These are phyloP conservation scores for Dactylonectria estremocensis DNA, from an alignment of 2,329 filamentous ascomycete species.

Conservation along the genomic window DNA sequence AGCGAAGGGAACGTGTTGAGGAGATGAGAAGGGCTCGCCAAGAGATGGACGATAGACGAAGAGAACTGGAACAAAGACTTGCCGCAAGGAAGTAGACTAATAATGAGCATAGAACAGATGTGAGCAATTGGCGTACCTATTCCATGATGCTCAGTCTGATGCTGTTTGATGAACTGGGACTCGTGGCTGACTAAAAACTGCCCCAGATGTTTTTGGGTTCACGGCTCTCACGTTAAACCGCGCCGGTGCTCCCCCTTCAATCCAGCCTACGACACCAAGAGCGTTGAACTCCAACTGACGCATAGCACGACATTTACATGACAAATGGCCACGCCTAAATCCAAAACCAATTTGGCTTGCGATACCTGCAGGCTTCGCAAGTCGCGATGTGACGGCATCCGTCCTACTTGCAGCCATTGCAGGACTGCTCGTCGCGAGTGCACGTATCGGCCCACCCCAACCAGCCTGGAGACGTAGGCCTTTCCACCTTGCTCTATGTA, in stretches of 20 bases:
- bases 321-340: background rate
- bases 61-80: no score
- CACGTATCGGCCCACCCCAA: background rate
- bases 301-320: background rate
- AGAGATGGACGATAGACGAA: no score
- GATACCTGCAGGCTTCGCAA: conserved; percentile 3
- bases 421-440: background rate
- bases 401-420: conserved; percentile 1
- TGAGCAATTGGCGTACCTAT: no score
- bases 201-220: no score
- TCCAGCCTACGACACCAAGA: background rate
- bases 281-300: background rate
- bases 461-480: background rate
- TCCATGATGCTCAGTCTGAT: no score
- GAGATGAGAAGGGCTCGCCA: no score
- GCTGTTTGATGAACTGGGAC: no score
- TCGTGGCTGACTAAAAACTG: no score
- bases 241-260: background rate
- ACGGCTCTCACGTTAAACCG: background rate
- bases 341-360: background rate
- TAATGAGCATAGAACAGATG: no score
- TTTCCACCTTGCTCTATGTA: background rate
- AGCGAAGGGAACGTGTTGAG: no score
- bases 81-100: no score
- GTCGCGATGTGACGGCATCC: conserved; percentile 1